Evolutionary conservation across 2,329 filamentous ascomycete species (phyloP).

Genomic region (Biscogniauxia mediterranea): DNA sequence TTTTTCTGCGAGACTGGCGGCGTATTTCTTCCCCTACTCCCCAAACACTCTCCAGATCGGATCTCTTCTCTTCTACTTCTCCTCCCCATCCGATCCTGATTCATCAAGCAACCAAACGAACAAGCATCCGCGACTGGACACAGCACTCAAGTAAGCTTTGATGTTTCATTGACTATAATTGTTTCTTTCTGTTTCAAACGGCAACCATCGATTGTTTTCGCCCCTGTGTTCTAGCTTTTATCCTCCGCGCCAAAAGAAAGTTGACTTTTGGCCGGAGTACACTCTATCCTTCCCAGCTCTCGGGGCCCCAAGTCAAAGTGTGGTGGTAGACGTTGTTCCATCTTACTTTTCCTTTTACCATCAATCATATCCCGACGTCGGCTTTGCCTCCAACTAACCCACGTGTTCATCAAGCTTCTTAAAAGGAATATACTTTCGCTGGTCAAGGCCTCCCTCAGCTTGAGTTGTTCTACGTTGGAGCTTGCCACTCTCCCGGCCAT

Average conservation of each 20-base stretch:
- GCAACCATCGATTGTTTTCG: background rate
- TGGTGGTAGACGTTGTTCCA: background rate
- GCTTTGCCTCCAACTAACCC: conserved; percentile 4
- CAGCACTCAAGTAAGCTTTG: conserved; percentile 8
- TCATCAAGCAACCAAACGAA: background rate
- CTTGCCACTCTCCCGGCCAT: conserved; percentile 17
- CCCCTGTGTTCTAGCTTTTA: conserved; percentile 13
- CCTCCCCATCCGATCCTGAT: background rate
- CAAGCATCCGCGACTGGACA: background rate
- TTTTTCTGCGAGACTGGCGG: no score
- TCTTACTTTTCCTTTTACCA: background rate
- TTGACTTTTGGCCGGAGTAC: conserved; percentile 17
- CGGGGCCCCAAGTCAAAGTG: conserved; percentile 2
- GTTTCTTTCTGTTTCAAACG: background rate
- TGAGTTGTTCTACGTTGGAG: conserved; percentile 5
- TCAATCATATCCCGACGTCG: conserved; percentile 3
- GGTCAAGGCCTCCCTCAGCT: conserved; percentile 8
- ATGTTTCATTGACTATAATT: background rate
- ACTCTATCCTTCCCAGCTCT: conserved; percentile 15
- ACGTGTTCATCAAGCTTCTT: conserved; percentile 8
- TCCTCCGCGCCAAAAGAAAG: conserved; percentile 11
- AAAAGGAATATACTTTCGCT: conserved; percentile 17
- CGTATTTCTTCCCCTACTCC: no score
- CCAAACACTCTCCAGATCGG: no score
- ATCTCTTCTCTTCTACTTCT: background rate